These are phyloP conservation scores for Saturnispora ahearnii DNA, from an alignment of 805 yeast species.

Conservation along the genomic window DNA sequence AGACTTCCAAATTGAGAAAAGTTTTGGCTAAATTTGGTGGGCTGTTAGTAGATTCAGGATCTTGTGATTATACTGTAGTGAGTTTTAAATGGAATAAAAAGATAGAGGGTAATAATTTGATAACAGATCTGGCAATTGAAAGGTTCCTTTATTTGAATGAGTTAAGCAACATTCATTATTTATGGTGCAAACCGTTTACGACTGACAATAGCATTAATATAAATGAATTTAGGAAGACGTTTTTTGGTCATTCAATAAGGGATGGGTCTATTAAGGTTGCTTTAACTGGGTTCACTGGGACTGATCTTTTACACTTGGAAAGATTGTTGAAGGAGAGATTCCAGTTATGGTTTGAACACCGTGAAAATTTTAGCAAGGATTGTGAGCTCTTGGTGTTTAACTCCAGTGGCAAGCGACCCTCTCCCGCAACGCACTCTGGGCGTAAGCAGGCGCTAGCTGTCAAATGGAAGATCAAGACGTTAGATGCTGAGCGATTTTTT, in stretches of 20 bases:
- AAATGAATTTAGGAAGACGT: background rate
- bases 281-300: conserved; percentile 26
- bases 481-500: conserved; percentile 9
- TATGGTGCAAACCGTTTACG: conserved; percentile 21
- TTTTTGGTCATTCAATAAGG: background rate
- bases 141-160: conserved; percentile 20
- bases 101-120: background rate
- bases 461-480: conserved; percentile 16
- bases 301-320: conserved; percentile 25
- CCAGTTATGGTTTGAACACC: conserved; percentile 35
- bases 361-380: conserved; percentile 39
- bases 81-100: conserved; percentile 13
- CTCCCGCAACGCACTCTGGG: conserved; percentile 6
- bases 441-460: conserved; percentile 20
- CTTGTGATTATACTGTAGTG: conserved; percentile 15
- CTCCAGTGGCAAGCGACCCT: background rate
- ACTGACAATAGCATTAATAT: background rate
- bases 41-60: background rate
- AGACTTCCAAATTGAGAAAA: conserved; percentile 16
- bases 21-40: conserved; percentile 23
- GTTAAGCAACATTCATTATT: conserved; percentile 11
- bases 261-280: conserved; percentile 13
- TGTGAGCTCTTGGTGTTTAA: conserved; percentile 44
- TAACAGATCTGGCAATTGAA: conserved; percentile 26
- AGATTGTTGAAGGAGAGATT: conserved; percentile 50